Conservation (phyloP, 148 eudicot species). For the Cornus florida region DNA sequence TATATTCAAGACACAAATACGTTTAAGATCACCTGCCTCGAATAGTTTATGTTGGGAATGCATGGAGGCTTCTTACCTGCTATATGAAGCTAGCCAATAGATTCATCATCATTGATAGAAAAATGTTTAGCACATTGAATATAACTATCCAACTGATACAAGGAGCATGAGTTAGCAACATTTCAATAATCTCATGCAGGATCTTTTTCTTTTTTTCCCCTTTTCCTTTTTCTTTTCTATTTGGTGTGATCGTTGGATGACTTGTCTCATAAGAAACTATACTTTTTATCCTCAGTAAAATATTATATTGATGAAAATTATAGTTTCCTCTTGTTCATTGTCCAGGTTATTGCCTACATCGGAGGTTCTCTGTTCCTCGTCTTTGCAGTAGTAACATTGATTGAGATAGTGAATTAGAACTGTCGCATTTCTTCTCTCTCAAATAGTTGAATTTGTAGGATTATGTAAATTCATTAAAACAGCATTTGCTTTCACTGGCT, state of each 20-base stretch:
- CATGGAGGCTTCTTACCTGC: background rate
- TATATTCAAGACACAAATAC: background rate
- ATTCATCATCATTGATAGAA: no score
- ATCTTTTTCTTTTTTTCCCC: no score
- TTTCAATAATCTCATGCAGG: no score
- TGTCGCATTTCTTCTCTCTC: background rate
- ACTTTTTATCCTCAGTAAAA: background rate
- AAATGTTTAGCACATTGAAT: no score
- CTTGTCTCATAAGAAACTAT: background rate
- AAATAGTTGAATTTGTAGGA: background rate
- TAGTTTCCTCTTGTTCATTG: background rate
- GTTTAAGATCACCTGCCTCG: background rate
- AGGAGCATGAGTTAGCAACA: no score
- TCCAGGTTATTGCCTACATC: constrained; percentile 75
- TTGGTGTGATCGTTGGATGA: background rate
- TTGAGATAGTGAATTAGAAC: constrained; percentile 60
- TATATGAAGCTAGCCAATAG: background rate
- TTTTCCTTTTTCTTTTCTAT: no score
- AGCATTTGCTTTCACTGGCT: background rate
- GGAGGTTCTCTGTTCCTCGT: constrained; percentile 89
- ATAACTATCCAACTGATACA: no score
- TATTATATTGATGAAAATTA: background rate
- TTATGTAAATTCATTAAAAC: background rate
- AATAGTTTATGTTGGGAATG: background rate
- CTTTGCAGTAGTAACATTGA: constrained; percentile 73